Percentiles rank a stretch among this genome's conserved stretches.
Evolutionary conservation across 2,329 filamentous ascomycete genomes (phyloP).

Genomic region (Pseudogymnoascus sp.): DNA sequence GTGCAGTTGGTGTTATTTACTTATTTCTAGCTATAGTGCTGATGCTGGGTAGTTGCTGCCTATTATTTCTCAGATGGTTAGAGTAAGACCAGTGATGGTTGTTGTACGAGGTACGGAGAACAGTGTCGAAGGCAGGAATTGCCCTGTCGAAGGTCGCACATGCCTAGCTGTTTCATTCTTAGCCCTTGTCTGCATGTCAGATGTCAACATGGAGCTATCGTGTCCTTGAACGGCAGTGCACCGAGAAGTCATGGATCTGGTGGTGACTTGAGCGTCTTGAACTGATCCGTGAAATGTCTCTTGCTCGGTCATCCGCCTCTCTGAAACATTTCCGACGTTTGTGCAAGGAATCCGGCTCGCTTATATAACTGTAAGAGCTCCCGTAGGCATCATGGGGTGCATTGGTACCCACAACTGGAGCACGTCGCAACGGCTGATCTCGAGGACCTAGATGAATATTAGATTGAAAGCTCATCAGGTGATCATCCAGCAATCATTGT

Average conservation of each 20-base stretch:
- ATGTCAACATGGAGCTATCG: background rate
- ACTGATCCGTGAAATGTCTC: slow-evolving; percentile 10
- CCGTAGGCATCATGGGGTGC: background rate
- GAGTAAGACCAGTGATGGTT: too few relatives aligned
- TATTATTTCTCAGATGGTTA: too few relatives aligned
- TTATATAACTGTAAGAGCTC: slow-evolving; percentile 11
- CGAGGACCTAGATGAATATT: background rate
- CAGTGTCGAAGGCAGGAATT: background rate
- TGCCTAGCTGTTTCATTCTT: background rate
- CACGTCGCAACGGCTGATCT: slow-evolving; percentile 7
- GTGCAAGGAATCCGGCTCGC: slow-evolving; percentile 6
- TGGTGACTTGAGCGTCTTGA: slow-evolving; percentile 10
- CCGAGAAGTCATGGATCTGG: slow-evolving; percentile 10
- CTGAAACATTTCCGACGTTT: slow-evolving; percentile 9
- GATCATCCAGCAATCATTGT: too few relatives aligned
- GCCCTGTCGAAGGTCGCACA: background rate
- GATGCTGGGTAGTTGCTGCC: too few relatives aligned
- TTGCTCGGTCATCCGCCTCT: slow-evolving; percentile 8
- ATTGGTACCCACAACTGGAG: slow-evolving; percentile 11
- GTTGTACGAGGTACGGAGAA: too few relatives aligned
- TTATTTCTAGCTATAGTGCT: too few relatives aligned
- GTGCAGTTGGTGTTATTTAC: too few relatives aligned
- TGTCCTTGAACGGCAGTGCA: slow-evolving; percentile 3
- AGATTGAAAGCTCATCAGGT: too few relatives aligned
- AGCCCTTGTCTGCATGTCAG: background rate